A percentile compares a stretch with the other conserved stretches of the same genome.
Conservation (phyloP, 495 filamentous ascomycete species). For the Annulohypoxylon bovei region DNA sequence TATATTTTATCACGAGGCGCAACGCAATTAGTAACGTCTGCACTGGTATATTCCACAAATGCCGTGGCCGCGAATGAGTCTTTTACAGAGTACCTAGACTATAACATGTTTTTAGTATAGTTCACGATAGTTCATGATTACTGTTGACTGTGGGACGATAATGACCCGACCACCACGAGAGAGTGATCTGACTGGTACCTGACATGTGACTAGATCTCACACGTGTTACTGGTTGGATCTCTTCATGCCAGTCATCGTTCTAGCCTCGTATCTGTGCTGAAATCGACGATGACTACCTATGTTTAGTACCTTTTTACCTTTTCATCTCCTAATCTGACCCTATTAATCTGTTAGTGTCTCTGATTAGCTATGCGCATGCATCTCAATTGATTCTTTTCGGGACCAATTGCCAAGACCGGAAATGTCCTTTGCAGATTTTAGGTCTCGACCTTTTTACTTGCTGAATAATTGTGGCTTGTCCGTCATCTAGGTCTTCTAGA, state of each 20-base stretch:
- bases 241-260: conserved; percentile 25
- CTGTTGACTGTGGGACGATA: conserved; percentile 35
- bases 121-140: conserved; percentile 14
- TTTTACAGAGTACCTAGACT: neutral
- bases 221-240: conserved; percentile 22
- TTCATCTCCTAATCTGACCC: neutral
- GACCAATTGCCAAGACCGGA: conserved; percentile 18
- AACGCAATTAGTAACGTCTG: conserved; percentile 17
- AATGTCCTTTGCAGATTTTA: neutral
- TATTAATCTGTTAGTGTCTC: neutral
- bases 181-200: conserved; percentile 41
- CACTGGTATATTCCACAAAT: neutral
- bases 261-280: conserved; percentile 18
- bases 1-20: conserved; percentile 17
- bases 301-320: neutral
- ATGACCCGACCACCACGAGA: conserved; percentile 42
- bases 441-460: conserved; percentile 32
- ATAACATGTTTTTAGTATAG: neutral
- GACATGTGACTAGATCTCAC: conserved; percentile 41
- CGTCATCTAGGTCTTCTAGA: conserved; percentile 19
- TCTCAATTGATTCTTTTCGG: conserved; percentile 6
- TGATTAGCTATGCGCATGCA: neutral
- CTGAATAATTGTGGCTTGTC: conserved; percentile 32
- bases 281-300: conserved; percentile 1
- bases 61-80: conserved; percentile 5